Evolutionary conservation across 257 asterid genomes (phyloP), one percentile per base, ranked within the genome.

Genomic region (Capsicum rhomboideum): DNA sequence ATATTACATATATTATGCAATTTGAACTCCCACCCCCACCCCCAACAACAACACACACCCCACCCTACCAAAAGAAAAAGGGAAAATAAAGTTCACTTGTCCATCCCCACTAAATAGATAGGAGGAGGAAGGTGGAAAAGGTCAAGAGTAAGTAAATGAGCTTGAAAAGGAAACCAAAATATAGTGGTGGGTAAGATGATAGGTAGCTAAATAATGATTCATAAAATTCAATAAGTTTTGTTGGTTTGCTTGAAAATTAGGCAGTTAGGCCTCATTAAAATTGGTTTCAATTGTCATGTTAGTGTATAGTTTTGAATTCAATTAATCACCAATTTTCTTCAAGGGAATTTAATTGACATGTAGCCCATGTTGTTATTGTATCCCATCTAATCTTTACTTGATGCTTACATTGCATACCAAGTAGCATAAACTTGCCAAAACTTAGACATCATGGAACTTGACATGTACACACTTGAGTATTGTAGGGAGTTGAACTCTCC

Each of bases 101-200:
- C 81, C 0, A 50, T 77, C 81, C 26, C 42, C 81, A 77, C 81
- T 49, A 77, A 50, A 50, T 50, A 26, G 59, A 78, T 54, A 53
- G 50, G 59, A 49, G 80, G 40, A 86, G 82, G 78, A 61, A 67
- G 75, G 75, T 66, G 83, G 82, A 49, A 82, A 44, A 78, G 55
- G 79, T 49, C 77, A 40, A 79, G 84, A 84, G 83, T 40, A 28
- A 81, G 84, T 82, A 50, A 87, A 87, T 75, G 84, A 6, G 28
- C 17, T 67, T 72, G 86, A 85, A 83, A 84, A 80, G 61, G 87
- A 78, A 77, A 26, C 81, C 78, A 37, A 18, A 81, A 83, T 83
- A 85, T 84, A 64, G 86, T 78, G 84, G 87, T 84, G 85, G 87
- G 80, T 80, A 87, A 84, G 87, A 84, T 42, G 44, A 87, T 84